Evolutionary conservation across 1,284 basidiomycete species (phyloP), one percentile per base, ranked within the genome.

Genomic region (Cryptococcus wingfieldii): DNA sequence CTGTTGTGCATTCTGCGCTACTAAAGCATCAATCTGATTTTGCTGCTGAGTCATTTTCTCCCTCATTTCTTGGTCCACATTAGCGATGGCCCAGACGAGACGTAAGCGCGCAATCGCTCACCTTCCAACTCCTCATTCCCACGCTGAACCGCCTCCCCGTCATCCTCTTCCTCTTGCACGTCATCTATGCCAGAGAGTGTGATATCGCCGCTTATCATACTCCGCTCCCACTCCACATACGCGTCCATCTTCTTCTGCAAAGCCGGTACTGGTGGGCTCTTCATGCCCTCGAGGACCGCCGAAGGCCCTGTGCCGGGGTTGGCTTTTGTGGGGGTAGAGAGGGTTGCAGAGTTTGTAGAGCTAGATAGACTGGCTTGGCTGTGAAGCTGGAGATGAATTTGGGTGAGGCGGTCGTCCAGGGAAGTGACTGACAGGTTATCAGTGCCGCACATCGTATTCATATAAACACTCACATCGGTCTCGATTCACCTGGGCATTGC

Each of bases 161-260:
- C 47, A 10, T 39, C 47, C 25, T 49, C 47, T 9, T 38, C 31
- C 31, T 18, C 46, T 14, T 47, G 23, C 31, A 18, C 38, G 5
- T 49, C 47, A n/a, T 49, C 47, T n/a, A 49, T 49, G 3, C 47
- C 47, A 14, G 34, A n/a, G 18, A 49, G 31, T 18, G 47, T 49
- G 7, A 49, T 10, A 8, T 49, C 47, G 9, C 38, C 47, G 19
- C 34, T 38, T n/a, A 49, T 38, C 34, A 49, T 49, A n/a, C 34
- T 49, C 47, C 38, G 23, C 31, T 49, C 47, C 47, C 47, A 49
- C 19, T 47, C 46, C 23, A 31, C 31, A n/a, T 18, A 18, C 31
- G 23, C 28, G 27, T 47, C 46, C 14, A 47, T 47, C 46, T 25
- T 44, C 10, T 25, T 18, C 37, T 49, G n/a, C 47, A 39, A 23